Base-by-base conservation (phyloP, 2,329 filamentous ascomycete genomes). In the Myrmaecium sp. region DNA sequence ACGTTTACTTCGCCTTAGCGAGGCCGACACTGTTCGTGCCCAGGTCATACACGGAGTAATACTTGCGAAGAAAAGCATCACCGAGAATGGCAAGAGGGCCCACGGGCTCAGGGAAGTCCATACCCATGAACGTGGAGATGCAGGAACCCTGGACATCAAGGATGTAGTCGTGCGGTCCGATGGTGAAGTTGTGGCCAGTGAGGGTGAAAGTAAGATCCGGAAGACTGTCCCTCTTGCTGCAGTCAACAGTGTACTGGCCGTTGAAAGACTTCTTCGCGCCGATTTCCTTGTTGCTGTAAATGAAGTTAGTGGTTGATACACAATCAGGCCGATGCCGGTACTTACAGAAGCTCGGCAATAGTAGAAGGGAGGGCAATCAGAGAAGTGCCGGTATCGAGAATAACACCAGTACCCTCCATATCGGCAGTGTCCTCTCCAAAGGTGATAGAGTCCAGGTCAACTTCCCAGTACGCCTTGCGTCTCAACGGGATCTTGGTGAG, bases 391-490 rank as follows among this genome's bases (percentile, higher is more conserved):
- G 89, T 98, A 66, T 98, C 89, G 34, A 98, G 79, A 39, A 98
- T 94, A 44, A 83, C 81, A 60, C 89, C 91, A 32, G 83, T 94
- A 65, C 81, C 72, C 38, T 95, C 86, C 37, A 95, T 74, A 55
- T 93, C 78, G 34, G 84, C 84, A 39, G 71, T 74, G 48, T 79
- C 70, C 28, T 84, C 68, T 43, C 89, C 91, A 37, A 94, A 82
- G 30, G 77, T 73, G 58, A 98, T 89, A 37, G 82, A 67, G 46
- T 95, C 76, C 34, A 98, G 74, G 46, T 95, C 84, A 30, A 98
- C 86, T 68, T 98, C 89, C 89, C 89, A 98, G 70, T 98, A 98
- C 26, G 89, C 89, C 76, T 95, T 95, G 53, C 89, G 81, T 55
- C 89, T 81, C 42, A 98, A 71, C 29, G 89, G 89, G 41, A 98